Conservation (phyloP, 2,329 filamentous ascomycete genomes). For the Niveomyces coronatus region DNA sequence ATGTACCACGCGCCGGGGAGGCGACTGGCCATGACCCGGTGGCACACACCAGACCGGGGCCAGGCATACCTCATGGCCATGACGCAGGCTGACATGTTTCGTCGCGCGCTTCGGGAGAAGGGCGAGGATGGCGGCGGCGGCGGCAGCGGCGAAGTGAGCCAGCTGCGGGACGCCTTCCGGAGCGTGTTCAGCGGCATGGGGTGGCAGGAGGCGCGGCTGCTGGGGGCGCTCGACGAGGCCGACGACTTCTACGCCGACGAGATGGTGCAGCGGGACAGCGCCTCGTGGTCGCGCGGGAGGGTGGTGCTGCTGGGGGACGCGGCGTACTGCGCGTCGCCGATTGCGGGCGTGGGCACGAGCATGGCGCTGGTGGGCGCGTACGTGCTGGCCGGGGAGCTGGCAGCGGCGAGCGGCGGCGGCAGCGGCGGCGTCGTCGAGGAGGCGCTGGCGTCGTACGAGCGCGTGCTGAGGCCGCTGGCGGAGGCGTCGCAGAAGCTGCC, state of each 20-base stretch:
- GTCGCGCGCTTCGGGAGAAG: slow-evolving; percentile 4
- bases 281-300: slow-evolving; percentile 1
- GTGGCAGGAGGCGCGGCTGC: slow-evolving; percentile 6
- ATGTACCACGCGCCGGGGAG: slow-evolving; percentile 7
- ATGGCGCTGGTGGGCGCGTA: slow-evolving; percentile 9
- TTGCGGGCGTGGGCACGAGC: slow-evolving; percentile 7
- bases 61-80: slow-evolving; percentile 8
- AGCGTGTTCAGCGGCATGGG: slow-evolving; percentile 5
- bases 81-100: slow-evolving; percentile 5
- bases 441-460: slow-evolving; percentile 2
- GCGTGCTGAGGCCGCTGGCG: background rate
- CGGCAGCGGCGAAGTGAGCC: slow-evolving; percentile 3
- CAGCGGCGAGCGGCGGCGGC: too few relatives aligned
- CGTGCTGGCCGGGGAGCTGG: slow-evolving; percentile 8
- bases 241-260: slow-evolving; percentile 9
- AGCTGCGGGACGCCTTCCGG: slow-evolving; percentile 6
- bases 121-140: too few relatives aligned
- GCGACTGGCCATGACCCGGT: slow-evolving; percentile 8
- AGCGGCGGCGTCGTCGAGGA: background rate
- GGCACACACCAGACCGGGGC: slow-evolving; percentile 2
- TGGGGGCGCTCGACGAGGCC: slow-evolving; percentile 5
- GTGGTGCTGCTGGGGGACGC: slow-evolving; percentile 8
- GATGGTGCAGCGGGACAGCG: slow-evolving; percentile 6
- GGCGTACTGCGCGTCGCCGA: slow-evolving; percentile 7
- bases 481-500: slow-evolving; percentile 4